These are phyloP conservation scores for Candida tallmaniae DNA, from an alignment of 805 yeast genomes.

Conservation along the genomic window DNA sequence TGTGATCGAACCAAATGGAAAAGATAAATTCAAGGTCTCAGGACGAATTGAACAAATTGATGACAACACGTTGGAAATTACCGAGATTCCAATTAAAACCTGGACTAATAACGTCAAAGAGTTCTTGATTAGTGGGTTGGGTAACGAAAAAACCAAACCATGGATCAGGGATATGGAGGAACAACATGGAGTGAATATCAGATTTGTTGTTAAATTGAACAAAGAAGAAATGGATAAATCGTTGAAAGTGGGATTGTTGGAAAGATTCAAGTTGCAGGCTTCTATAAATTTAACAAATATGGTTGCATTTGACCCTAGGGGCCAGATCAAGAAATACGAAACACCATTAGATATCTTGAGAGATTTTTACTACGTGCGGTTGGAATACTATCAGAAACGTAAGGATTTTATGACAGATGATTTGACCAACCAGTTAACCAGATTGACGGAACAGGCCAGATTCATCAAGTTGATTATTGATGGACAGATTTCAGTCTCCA, in stretches of 20 bases:
- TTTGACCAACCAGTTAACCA: slow-evolving; percentile 70
- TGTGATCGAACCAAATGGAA: slow-evolving; percentile 54
- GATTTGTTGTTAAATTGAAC: slow-evolving; percentile 70
- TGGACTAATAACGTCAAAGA: slow-evolving; percentile 95
- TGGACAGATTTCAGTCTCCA: slow-evolving; percentile 61
- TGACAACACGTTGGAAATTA: slow-evolving; percentile 75
- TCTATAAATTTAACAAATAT: slow-evolving; percentile 73
- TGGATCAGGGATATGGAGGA: slow-evolving; percentile 96
- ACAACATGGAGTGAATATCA: slow-evolving; percentile 80
- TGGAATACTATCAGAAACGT: slow-evolving; percentile 87
- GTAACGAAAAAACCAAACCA: slow-evolving; percentile 66
- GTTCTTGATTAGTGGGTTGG: slow-evolving; percentile 68
- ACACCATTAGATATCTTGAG: slow-evolving; percentile 69
- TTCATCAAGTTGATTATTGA: slow-evolving; percentile 90
- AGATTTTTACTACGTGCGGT: slow-evolving; percentile 81
- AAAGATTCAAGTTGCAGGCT: slow-evolving; percentile 73
- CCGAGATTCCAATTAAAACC: slow-evolving; percentile 86
- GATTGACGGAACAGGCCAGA: slow-evolving; percentile 76
- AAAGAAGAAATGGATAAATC: slow-evolving; percentile 84
- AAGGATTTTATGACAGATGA: slow-evolving; percentile 73
- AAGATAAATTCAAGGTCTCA: slow-evolving; percentile 68
- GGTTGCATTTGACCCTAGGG: slow-evolving; percentile 93
- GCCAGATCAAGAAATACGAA: slow-evolving; percentile 80
- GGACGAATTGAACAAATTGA: slow-evolving; percentile 83
- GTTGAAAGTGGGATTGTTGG: slow-evolving; percentile 68